phyloP scores from a whole-genome alignment of 2,329 filamentous ascomycete genomes.

The Fusarium sp. region DNA sequence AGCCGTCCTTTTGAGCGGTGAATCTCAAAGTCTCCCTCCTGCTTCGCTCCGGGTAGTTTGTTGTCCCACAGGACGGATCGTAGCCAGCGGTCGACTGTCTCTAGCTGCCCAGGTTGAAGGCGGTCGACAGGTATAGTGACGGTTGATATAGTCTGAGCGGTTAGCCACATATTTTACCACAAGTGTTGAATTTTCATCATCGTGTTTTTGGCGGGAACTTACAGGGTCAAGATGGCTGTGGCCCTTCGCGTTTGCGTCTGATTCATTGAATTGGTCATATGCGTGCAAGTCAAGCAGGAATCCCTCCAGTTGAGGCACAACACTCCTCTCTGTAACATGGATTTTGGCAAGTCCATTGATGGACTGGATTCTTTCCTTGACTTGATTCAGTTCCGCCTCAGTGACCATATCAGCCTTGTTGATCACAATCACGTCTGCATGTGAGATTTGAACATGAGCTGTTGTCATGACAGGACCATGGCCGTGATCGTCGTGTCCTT shows the following conservation, averaged over 20 bases:
- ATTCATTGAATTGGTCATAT: constrained; percentile 82
- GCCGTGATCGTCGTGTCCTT: constrained; percentile 64
- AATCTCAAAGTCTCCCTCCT: constrained; percentile 73
- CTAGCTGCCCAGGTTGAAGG: constrained; percentile 69
- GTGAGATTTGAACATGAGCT: constrained; percentile 95
- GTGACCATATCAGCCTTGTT: constrained; percentile 93
- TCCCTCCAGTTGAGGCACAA: constrained; percentile 85
- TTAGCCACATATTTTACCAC: constrained; percentile 30
- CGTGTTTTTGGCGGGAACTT: constrained; percentile 50
- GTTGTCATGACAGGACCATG: constrained; percentile 83
- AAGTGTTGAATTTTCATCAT: neutral
- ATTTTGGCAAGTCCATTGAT: constrained; percentile 93
- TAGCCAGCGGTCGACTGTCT: constrained; percentile 82
- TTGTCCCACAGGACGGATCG: constrained; percentile 87
- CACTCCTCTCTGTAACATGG: constrained; percentile 82
- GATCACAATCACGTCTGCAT: constrained; percentile 93
- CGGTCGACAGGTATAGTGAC: constrained; percentile 76
- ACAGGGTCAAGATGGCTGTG: constrained; percentile 93
- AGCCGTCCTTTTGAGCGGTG: constrained; percentile 90
- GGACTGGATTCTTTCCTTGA: constrained; percentile 78
- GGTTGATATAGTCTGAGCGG: constrained; percentile 81
- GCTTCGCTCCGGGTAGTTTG: constrained; percentile 63
- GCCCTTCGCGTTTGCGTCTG: constrained; percentile 80
- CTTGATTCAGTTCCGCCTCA: constrained; percentile 73
- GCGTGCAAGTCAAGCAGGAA: constrained; percentile 91